These are phyloP conservation scores for Rhypophila decipiens DNA, from an alignment of 495 filamentous ascomycete species.

Conservation along the genomic window DNA sequence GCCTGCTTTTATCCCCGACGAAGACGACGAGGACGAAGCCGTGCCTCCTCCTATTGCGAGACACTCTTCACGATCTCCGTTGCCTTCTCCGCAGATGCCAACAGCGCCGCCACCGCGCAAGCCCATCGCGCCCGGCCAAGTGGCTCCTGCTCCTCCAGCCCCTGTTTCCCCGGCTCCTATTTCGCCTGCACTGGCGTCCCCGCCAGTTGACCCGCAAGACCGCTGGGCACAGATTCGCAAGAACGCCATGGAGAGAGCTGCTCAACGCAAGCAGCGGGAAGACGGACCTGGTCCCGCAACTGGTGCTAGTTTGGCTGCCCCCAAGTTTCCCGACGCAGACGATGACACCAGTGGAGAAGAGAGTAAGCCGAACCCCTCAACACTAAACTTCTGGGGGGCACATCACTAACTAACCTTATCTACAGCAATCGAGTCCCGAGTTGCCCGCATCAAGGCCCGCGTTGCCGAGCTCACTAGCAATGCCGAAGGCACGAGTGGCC, in stretches of 20 bases:
- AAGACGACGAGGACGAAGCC: slow-evolving; percentile 39
- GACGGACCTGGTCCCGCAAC: slow-evolving; percentile 45
- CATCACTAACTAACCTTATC: slow-evolving; percentile 31
- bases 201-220: slow-evolving; percentile 43
- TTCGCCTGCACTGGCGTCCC: slow-evolving; percentile 17
- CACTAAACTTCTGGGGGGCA: neutral
- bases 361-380: slow-evolving; percentile 55
- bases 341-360: slow-evolving; percentile 95
- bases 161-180: slow-evolving; percentile 8
- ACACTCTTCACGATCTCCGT: slow-evolving; percentile 17
- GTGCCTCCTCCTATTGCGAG: slow-evolving; percentile 38
- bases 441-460: slow-evolving; percentile 94
- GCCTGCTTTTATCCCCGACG: slow-evolving; percentile 73
- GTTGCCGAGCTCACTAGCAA: slow-evolving; percentile 90
- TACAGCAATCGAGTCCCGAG: slow-evolving; percentile 86
- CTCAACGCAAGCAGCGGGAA: slow-evolving; percentile 51
- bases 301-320: slow-evolving; percentile 17
- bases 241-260: slow-evolving; percentile 79
- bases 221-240: slow-evolving; percentile 93
- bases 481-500: slow-evolving; percentile 19
- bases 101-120: too few relatives aligned
- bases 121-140: too few relatives aligned
- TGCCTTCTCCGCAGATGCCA: slow-evolving; percentile 13
- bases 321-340: slow-evolving; percentile 36
- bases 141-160: neutral